phyloP scores from a whole-genome alignment of 345 rosid genomes.

The Eucalyptus sp. region DNA sequence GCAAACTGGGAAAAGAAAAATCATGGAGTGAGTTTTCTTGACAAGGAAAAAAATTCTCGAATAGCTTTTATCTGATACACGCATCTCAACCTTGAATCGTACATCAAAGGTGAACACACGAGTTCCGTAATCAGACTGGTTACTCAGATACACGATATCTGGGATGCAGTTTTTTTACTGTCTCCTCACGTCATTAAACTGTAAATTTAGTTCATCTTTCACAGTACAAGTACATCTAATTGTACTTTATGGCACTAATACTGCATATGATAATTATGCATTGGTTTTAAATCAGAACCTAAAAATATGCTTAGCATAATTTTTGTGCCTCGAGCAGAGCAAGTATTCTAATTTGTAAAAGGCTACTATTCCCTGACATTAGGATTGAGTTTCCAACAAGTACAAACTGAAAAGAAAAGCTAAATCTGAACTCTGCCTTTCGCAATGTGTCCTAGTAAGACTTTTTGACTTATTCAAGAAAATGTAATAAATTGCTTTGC shows the following conservation, averaged over 20 bases:
- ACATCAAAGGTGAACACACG: neutral
- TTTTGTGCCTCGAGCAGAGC: neutral
- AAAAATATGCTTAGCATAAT: neutral
- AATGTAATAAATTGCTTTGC: neutral
- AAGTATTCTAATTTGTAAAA: neutral
- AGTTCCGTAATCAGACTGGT: neutral
- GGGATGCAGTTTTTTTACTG: neutral
- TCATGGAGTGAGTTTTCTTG: neutral
- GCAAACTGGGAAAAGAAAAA: slow-evolving; percentile 15
- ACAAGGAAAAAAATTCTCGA: neutral
- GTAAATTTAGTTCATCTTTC: neutral
- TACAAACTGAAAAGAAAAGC: neutral
- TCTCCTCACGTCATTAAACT: neutral
- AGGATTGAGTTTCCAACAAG: neutral
- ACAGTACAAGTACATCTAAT: neutral
- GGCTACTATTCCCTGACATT: neutral
- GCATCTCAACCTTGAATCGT: neutral
- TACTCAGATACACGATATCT: neutral
- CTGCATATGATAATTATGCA: neutral
- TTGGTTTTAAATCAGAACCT: neutral
- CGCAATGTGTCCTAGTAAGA: neutral
- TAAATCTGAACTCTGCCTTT: neutral
- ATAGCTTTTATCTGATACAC: neutral
- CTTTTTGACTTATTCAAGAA: neutral
- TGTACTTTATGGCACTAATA: neutral